phyloP scores from a whole-genome alignment of 2,329 filamentous ascomycete species.

The Dothideomycetes sp. region DNA sequence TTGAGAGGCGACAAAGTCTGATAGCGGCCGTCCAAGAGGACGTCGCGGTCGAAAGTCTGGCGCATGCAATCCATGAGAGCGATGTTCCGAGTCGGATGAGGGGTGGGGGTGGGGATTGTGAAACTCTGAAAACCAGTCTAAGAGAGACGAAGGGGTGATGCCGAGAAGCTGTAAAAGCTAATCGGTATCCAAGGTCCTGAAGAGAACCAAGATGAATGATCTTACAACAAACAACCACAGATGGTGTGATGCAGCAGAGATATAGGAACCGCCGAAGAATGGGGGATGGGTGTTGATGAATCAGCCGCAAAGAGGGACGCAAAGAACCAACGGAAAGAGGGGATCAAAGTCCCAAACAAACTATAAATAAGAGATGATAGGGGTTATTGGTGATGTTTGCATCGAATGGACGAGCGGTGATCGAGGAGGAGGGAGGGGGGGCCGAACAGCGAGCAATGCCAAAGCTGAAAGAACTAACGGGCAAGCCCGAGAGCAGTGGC shows the following conservation, averaged over 20 bases:
- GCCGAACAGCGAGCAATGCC: slow-evolving; percentile 6
- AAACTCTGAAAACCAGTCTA: slow-evolving; percentile 9
- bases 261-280: slow-evolving; percentile 8
- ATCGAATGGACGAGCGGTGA: slow-evolving; percentile 13
- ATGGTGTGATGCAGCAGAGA: slow-evolving; percentile 5
- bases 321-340: slow-evolving; percentile 6
- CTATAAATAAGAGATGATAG: slow-evolving; percentile 12
- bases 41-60: slow-evolving; percentile 68
- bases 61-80: slow-evolving; percentile 71
- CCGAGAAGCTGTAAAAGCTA: slow-evolving; percentile 7
- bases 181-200: slow-evolving; percentile 3
- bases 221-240: slow-evolving; percentile 3
- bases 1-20: slow-evolving; percentile 89
- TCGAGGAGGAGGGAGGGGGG: neutral
- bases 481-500: slow-evolving; percentile 1
- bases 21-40: slow-evolving; percentile 81
- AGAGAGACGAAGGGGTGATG: slow-evolving; percentile 4
- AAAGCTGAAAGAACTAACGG: slow-evolving; percentile 5
- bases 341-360: slow-evolving; percentile 10
- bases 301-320: slow-evolving; percentile 3
- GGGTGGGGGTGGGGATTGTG: neutral
- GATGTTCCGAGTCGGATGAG: slow-evolving; percentile 2
- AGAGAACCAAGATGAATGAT: neutral
- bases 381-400: slow-evolving; percentile 12
- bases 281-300: slow-evolving; percentile 6